Evolutionary conservation across 2,329 filamentous ascomycete species (phyloP).

Genomic region (Fusarium decemcellulare): DNA sequence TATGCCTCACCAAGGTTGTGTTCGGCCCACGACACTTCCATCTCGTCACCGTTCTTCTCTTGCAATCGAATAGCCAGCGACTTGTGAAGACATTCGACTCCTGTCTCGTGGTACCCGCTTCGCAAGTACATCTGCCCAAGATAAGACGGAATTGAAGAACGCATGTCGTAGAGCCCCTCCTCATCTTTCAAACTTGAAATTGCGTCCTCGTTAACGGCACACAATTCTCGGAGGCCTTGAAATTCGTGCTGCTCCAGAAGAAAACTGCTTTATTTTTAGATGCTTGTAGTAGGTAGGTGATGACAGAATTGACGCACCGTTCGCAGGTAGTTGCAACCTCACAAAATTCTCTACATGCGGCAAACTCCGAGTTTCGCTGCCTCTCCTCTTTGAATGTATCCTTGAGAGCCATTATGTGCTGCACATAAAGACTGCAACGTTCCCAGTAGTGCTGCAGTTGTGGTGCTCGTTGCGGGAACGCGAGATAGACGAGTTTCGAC

Average conservation of each 20-base stretch:
- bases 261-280: no score
- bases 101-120: no score
- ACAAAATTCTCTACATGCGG: background rate
- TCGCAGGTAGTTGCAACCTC: background rate
- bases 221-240: no score
- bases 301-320: background rate
- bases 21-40: background rate
- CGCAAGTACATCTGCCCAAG: no score
- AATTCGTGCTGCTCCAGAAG: no score
- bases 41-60: background rate
- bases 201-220: no score
- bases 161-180: no score
- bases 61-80: background rate
- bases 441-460: constrained; percentile 24
- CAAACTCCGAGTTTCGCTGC: background rate
- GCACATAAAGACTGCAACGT: constrained; percentile 8
- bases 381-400: constrained; percentile 3
- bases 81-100: no score
- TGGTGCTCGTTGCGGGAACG: constrained; percentile 1
- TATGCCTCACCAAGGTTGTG: background rate
- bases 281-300: no score
- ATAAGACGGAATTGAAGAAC: no score
- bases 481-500: constrained; percentile 5
- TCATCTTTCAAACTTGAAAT: no score
- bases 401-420: constrained; percentile 14